These are phyloP conservation scores for Arthrobotrys megalospora DNA, from an alignment of 2,329 filamentous ascomycete genomes.

Conservation along the genomic window DNA sequence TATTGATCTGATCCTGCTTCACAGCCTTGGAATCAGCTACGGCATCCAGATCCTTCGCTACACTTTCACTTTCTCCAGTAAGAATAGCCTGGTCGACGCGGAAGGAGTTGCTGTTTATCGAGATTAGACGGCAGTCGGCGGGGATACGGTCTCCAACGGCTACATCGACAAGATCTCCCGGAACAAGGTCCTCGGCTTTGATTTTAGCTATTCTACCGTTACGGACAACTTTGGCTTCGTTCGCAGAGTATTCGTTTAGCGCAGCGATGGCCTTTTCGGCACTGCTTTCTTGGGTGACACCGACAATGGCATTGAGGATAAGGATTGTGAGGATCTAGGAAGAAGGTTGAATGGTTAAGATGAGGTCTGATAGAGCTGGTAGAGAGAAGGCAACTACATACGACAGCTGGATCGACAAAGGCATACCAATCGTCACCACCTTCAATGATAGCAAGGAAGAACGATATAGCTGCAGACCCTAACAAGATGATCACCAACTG, in stretches of 20 bases:
- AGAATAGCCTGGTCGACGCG: slow-evolving; percentile 96
- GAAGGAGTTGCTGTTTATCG: slow-evolving; percentile 97
- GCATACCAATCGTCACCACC: slow-evolving; percentile 94
- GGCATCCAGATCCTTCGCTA: slow-evolving; percentile 81
- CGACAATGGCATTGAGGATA: slow-evolving; percentile 95
- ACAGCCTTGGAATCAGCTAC: slow-evolving; percentile 87
- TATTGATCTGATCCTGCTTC: slow-evolving; percentile 97
- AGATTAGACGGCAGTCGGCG: slow-evolving; percentile 90
- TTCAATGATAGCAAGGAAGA: slow-evolving; percentile 92
- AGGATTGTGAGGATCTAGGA: slow-evolving; percentile 92
- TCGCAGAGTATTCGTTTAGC: slow-evolving; percentile 98
- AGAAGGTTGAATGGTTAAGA: not conserved
- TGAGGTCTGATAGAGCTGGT: slow-evolving; percentile 78
- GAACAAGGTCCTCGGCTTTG: slow-evolving; percentile 97
- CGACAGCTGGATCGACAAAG: slow-evolving; percentile 95
- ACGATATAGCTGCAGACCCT: slow-evolving; percentile 92
- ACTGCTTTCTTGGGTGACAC: slow-evolving; percentile 98
- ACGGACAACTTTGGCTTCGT: slow-evolving; percentile 93
- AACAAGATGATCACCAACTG: slow-evolving; percentile 96
- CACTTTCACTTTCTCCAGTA: slow-evolving; percentile 97
- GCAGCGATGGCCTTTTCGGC: slow-evolving; percentile 98
- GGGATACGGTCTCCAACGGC: slow-evolving; percentile 93
- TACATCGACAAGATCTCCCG: slow-evolving; percentile 90
- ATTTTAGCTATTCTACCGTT: slow-evolving; percentile 84
- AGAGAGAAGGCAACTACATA: slow-evolving; percentile 71